A percentile compares a stretch with the other conserved stretches of the same genome.
phyloP scores from a whole-genome alignment of 352 stramenopile genomes.

The Pythium aristosporum region DNA sequence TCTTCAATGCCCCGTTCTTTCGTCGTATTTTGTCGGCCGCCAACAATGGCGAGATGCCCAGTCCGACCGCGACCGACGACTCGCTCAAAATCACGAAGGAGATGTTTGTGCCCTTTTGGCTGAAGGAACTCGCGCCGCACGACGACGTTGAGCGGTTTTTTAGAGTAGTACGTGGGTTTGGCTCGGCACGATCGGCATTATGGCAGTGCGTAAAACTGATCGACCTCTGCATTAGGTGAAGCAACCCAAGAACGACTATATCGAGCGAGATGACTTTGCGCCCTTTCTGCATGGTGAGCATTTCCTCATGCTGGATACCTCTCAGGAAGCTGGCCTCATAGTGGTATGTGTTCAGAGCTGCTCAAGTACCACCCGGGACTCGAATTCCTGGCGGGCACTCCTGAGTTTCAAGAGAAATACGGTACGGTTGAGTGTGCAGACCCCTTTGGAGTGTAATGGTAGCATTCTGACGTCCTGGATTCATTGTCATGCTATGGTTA shows the following conservation, averaged over 20 bases:
- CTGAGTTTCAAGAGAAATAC: constrained; percentile 99
- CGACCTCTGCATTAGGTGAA: constrained; percentile 71
- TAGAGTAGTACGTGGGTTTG: constrained; percentile 75
- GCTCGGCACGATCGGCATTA: neutral
- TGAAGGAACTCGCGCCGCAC: constrained; percentile 93
- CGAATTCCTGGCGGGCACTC: constrained; percentile 96
- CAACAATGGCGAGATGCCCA: constrained; percentile 20
- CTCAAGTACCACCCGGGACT: constrained; percentile 91
- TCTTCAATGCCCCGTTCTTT: constrained; percentile 98
- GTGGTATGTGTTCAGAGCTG: constrained; percentile 46
- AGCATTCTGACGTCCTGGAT: no score
- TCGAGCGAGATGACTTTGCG: constrained; percentile 96
- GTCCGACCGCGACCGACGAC: constrained; percentile 25
- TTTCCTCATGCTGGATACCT: neutral
- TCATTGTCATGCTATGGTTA: constrained; percentile 17
- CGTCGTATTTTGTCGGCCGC: constrained; percentile 74
- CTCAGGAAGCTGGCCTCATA: neutral
- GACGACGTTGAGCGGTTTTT: constrained; percentile 98
- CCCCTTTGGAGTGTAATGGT: neutral
- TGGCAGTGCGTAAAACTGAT: neutral
- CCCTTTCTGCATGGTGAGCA: constrained; percentile 93
- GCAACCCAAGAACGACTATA: constrained; percentile 87
- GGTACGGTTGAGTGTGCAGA: constrained; percentile 31
- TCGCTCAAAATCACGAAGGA: constrained; percentile 72
- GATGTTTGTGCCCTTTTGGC: constrained; percentile 94